phyloP scores from a whole-genome alignment of 139 green algal species.

The Cymbomonas tetramitiformis region DNA sequence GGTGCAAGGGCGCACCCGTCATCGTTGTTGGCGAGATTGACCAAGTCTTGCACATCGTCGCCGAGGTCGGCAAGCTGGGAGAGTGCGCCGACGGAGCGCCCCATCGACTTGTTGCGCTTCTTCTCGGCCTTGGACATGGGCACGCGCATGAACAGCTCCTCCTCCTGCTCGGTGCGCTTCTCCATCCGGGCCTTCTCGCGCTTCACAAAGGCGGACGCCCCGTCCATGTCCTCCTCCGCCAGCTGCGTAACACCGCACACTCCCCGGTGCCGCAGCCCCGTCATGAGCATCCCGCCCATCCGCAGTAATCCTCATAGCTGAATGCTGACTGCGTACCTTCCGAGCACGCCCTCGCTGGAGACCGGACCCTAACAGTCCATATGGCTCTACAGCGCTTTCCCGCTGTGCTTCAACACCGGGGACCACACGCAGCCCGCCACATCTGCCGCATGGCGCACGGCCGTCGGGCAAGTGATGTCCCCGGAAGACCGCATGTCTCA shows the following conservation, averaged over 20 bases:
- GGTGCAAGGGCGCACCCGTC: too few relatives aligned
- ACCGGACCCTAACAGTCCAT: too few relatives aligned
- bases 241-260: too few relatives aligned
- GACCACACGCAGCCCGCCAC: too few relatives aligned
- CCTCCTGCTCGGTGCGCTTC: slow-evolving; percentile 57
- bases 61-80: slow-evolving; percentile 71
- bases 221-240: not conserved
- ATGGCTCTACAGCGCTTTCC: too few relatives aligned
- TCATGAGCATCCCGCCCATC: not conserved
- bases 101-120: slow-evolving; percentile 36
- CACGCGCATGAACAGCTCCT: slow-evolving; percentile 65
- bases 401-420: too few relatives aligned
- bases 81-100: slow-evolving; percentile 26
- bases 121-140: slow-evolving; percentile 22
- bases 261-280: too few relatives aligned
- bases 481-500: too few relatives aligned
- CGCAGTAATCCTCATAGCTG: not conserved
- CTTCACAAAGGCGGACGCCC: slow-evolving; percentile 17
- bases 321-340: not conserved
- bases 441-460: too few relatives aligned
- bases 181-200: slow-evolving; percentile 49
- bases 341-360: slow-evolving; percentile 1
- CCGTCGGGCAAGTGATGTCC: too few relatives aligned
- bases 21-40: slow-evolving; percentile 26
- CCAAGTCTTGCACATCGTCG: slow-evolving; percentile 75